These are phyloP conservation scores for Linnemannia schmuckeri DNA, from an alignment of 192 early-diverging fungal species.

Conservation along the genomic window DNA sequence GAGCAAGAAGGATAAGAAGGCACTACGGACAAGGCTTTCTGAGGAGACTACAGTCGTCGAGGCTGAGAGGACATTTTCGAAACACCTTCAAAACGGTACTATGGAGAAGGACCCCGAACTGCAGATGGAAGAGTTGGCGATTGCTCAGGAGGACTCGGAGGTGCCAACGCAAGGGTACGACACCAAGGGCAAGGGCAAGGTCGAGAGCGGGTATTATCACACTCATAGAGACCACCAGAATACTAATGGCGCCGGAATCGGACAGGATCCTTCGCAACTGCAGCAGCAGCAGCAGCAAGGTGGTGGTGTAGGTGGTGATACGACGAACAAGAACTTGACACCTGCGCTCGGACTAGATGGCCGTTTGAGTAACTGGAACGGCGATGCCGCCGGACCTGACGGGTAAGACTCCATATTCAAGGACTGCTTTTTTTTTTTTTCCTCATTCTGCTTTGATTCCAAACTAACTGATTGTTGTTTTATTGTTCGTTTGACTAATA, in stretches of 20 bases:
- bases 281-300: neutral
- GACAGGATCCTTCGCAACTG: neutral
- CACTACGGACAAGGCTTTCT: neutral
- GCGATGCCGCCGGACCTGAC: constrained; percentile 35
- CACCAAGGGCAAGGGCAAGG: constrained; percentile 34
- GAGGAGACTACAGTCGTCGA: neutral
- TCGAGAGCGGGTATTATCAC: neutral
- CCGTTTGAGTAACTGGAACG: constrained; percentile 50
- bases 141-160: neutral
- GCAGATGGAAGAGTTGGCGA: constrained; percentile 24
- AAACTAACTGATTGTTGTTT: neutral
- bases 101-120: neutral
- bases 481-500: neutral
- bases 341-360: constrained; percentile 44
- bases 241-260: neutral
- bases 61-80: neutral
- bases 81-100: neutral
- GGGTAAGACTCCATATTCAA: constrained; percentile 5
- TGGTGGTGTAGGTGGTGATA: neutral
- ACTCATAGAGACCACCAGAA: too few species aligned
- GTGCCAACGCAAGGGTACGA: neutral
- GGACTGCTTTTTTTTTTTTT: neutral
- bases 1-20: constrained; percentile 13
- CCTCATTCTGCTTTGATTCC: neutral
- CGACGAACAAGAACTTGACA: constrained; percentile 10